phyloP scores from a whole-genome alignment of 2,329 filamentous ascomycete genomes.

The Trichoderma sp. region DNA sequence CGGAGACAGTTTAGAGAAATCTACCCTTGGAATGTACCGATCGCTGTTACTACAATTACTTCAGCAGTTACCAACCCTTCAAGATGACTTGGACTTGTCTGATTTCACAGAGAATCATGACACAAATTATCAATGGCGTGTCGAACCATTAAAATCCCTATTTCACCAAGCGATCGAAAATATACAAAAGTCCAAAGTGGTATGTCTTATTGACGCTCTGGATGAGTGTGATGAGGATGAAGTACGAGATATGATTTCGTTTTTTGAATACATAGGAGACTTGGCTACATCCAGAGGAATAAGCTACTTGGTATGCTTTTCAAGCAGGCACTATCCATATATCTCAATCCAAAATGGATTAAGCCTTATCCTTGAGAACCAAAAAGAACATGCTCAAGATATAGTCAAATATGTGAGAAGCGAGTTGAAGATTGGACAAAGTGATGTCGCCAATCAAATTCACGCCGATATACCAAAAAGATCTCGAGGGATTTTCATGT shows the following conservation, averaged over 20 bases:
- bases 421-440: neutral
- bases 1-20: neutral
- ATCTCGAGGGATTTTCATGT: neutral
- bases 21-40: neutral
- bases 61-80: neutral
- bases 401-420: neutral
- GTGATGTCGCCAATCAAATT: neutral
- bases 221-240: neutral
- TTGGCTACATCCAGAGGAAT: neutral
- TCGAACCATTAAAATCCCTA: neutral
- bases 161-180: neutral
- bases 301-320: neutral
- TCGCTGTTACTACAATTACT: neutral
- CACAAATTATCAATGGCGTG: neutral
- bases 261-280: neutral
- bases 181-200: neutral
- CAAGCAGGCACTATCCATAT: neutral
- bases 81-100: neutral
- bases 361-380: neutral
- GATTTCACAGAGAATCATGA: neutral
- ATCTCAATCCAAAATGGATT: neutral
- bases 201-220: neutral
- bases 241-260: neutral
- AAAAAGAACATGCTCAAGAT: neutral
- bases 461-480: neutral